Evolutionary conservation across 495 filamentous ascomycete genomes (phyloP).

Genomic region (Penicillium canariense): DNA sequence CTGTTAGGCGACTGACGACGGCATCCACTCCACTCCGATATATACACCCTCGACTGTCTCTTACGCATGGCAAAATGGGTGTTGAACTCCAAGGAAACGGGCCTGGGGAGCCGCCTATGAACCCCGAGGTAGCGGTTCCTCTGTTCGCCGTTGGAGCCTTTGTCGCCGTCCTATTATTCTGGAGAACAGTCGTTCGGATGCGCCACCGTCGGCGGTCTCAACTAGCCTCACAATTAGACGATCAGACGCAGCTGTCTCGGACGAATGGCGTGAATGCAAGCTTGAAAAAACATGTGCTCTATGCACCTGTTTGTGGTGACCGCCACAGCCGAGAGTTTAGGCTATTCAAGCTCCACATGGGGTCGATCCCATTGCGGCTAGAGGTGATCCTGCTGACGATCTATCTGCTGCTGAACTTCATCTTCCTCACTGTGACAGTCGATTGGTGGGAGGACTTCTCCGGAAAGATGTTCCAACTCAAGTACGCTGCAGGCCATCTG

Average conservation of each 20-base stretch:
- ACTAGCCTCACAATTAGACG: constrained; percentile 15
- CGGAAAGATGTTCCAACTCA: constrained; percentile 37
- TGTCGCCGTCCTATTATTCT: constrained; percentile 26
- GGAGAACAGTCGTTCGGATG: constrained; percentile 25
- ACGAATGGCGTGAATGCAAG: constrained; percentile 20
- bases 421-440: constrained; percentile 39
- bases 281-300: constrained; percentile 42
- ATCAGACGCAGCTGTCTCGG: constrained; percentile 25
- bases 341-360: constrained; percentile 37
- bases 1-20: constrained; percentile 17
- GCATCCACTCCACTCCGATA: neutral
- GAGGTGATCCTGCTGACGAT: constrained; percentile 31
- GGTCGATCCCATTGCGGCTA: constrained; percentile 38
- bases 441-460: constrained; percentile 39
- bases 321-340: constrained; percentile 45
- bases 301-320: constrained; percentile 37
- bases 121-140: constrained; percentile 36
- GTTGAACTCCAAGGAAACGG: constrained; percentile 30
- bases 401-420: constrained; percentile 36
- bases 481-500: constrained; percentile 40
- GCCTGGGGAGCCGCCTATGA: constrained; percentile 35
- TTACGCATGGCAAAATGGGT: constrained; percentile 28
- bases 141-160: constrained; percentile 33
- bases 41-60: neutral
- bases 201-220: constrained; percentile 29